phyloP scores from a whole-genome alignment of 257 asterid species.

The Solanum bulbocastanum region DNA sequence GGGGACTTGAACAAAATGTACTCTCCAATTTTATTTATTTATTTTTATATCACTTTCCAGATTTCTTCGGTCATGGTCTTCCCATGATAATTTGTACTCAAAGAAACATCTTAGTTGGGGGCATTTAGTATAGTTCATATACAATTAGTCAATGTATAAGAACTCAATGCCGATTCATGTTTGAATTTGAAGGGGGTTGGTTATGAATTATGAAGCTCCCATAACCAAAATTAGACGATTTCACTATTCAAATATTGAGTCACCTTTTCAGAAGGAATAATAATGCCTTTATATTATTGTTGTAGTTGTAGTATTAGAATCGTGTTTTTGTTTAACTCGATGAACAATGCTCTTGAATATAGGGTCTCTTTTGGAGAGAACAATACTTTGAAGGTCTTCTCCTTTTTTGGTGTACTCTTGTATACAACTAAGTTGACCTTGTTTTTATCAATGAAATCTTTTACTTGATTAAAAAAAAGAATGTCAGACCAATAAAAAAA shows the following conservation, averaged over 20 bases:
- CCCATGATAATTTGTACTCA: neutral
- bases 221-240: too few relatives aligned
- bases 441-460: neutral
- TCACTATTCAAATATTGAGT: too few relatives aligned
- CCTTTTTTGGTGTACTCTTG: neutral
- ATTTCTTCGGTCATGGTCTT: neutral
- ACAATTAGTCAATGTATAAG: neutral
- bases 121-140: neutral
- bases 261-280: too few relatives aligned
- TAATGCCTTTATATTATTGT: too few relatives aligned
- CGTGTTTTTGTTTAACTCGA: too few relatives aligned
- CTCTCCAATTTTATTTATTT: neutral
- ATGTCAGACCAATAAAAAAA: neutral
- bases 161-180: neutral
- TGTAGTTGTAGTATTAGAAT: too few relatives aligned
- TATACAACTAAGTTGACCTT: too few relatives aligned
- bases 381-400: neutral
- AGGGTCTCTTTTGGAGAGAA: neutral
- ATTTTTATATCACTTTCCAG: neutral
- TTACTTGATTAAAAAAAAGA: neutral
- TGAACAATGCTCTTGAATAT: too few relatives aligned
- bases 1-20: neutral
- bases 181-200: neutral
- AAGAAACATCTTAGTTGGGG: neutral
- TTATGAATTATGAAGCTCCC: too few relatives aligned